Base-by-base conservation (phyloP, 345 rosid species). In the Lepidium sativum region DNA sequence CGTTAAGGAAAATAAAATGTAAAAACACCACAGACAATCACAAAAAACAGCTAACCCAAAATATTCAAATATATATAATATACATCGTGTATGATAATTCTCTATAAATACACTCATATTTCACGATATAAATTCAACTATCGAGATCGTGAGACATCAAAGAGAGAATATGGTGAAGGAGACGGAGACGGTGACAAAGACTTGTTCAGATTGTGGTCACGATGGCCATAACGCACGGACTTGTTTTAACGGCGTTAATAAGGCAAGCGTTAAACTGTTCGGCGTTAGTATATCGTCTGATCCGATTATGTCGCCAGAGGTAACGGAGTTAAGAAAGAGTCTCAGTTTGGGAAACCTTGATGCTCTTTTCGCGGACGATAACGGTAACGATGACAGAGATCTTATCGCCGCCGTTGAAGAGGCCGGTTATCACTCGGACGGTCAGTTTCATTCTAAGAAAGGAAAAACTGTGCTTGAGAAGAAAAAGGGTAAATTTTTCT, bases 181-280 rank as follows among this genome's bases (percentile, higher is more conserved):
- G 38, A 40, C 8, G 51, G 9, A 20, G 52, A 75, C 79, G 55
- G 29, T 45, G 34, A 9, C 37, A 11, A 81, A 82, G 54, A 82
- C 80, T 73, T 81, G 88, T 51, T 74, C 82, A 6, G 45, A 70
- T 7, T 79, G 84, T 55, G 84, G 84, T 4, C 71, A 72, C 2
- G 73, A 60, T 57, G 87, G 83, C 29, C 87, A 80, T 54, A 84
- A 81, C 54, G 58, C 86, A 0, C 78, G 90, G 34, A 79, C 83
- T 1, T 81, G 84, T 45, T 57, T 47, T 38, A 63, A 77, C 41
- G 78, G 44, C 3, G 75, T 56, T n/a, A 75, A 54, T 1, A 67
- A 60, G 12, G 48, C 52, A 43, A 65, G 50, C 6, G 8, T 87
- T 7, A 87, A 80, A 60, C 69, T 87, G 15, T 87, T 87, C 50